Base-by-base conservation (phyloP, 1,139 yeast genomes). In the Taphrina wiesneri region DNA sequence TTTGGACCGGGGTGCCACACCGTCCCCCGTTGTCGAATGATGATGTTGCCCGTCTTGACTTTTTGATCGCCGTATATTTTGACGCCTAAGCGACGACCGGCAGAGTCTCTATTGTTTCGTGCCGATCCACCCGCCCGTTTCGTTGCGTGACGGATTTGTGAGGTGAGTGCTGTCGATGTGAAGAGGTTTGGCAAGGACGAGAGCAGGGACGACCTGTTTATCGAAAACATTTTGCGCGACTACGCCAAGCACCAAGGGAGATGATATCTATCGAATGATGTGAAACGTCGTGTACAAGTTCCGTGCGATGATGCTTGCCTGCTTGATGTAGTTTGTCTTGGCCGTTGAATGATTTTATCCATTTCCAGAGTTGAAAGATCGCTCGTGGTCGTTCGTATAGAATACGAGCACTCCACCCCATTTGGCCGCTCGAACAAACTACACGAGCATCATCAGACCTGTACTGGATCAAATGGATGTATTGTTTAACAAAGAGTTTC, bases 1-100 rank as follows among this genome's bases (percentile, higher is more conserved):
- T 93, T 92, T 71, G 89, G 96, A 53, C 99, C 99, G 0, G 99
- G 98, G 74, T 86, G 96, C 75, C 92, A 88, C 73, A 85, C 87
- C n/a, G 99, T 91, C 74, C 99, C 99, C 75, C 98, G 84, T 75
- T 93, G 99, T 77, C 98, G 85, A 86, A 90, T 85, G 54, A 93
- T 82, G 72, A 93, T 92, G 74, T 91, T 89, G n/a, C 98, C 98
- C 0, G 65, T 61, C 34, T 49, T 51, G 11, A 57, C 69, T 34
- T 17, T 46, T 36, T 56, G 82, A 54, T 88, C 87, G 72, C 92
- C 97, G 70, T 87, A 84, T 63, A 83, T 88, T 78, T 93, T 93
- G 45, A 96, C 89, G 36, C 99, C 99, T 66, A 93, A 80, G 75
- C 98, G 82, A 77, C 96, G 86, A 80, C 99, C 99, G 2, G 93